These are phyloP conservation scores for Phylloporus sp. DNA, from an alignment of 768 basidiomycete species.

Conservation along the genomic window DNA sequence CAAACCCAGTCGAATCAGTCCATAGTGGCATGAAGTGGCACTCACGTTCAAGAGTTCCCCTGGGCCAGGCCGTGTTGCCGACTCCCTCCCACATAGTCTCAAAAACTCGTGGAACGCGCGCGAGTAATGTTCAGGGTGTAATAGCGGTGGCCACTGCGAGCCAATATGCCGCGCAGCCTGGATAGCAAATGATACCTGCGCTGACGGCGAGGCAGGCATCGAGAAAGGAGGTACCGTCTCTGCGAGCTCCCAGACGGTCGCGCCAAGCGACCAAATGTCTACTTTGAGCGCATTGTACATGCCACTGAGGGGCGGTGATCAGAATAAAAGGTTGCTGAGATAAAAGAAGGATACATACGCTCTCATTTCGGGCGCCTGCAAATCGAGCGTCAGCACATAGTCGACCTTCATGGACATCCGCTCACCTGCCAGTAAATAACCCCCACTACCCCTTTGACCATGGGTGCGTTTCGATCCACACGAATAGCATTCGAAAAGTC, in stretches of 20 bases:
- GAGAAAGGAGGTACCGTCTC: slow-evolving; percentile 73
- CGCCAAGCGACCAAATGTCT: slow-evolving; percentile 79
- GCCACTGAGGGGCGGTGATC: slow-evolving; percentile 39
- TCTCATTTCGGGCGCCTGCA: slow-evolving; percentile 70
- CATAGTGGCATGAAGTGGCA: not conserved
- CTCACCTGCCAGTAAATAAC: slow-evolving; percentile 78
- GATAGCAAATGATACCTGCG: slow-evolving; percentile 25
- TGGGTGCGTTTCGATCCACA: slow-evolving; percentile 49
- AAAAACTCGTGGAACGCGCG: slow-evolving; percentile 73
- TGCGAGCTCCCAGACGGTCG: slow-evolving; percentile 81
- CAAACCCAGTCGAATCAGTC: slow-evolving; percentile 4
- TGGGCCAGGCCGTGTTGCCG: slow-evolving; percentile 51
- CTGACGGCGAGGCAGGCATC: slow-evolving; percentile 30
- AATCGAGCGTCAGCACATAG: not conserved
- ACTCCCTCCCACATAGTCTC: slow-evolving; percentile 59
- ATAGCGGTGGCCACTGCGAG: slow-evolving; percentile 63
- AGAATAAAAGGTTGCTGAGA: not conserved
- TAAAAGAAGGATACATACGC: slow-evolving; percentile 41
- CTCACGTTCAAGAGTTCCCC: slow-evolving; percentile 57
- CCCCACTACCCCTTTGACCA: slow-evolving; percentile 57
- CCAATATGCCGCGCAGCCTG: slow-evolving; percentile 44
- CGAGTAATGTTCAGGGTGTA: slow-evolving; percentile 57
- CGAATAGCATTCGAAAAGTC: slow-evolving; percentile 79
- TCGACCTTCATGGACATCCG: not conserved
- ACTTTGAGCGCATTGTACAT: slow-evolving; percentile 71